Evolutionary conservation across 257 asterid species (phyloP), one percentile per base, ranked within the genome.

Genomic region (Salvia splendens): DNA sequence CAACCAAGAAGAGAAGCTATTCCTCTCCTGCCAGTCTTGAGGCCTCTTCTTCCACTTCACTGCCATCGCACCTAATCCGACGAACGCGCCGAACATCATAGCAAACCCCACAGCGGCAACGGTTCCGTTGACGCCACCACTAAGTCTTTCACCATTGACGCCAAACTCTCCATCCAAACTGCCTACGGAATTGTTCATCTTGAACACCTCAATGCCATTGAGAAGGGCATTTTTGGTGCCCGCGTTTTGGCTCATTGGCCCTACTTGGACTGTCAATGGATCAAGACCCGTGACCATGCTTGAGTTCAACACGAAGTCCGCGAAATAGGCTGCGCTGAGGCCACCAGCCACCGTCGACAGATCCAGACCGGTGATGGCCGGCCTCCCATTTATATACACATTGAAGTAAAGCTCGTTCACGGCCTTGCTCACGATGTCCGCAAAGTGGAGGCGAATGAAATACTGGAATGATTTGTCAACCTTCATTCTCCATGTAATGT

Each of bases 21-120:
- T 91, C 51, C 83, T 80, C 74, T 81, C 81, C 30, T 82, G 92
- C 96, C 96, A 91, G 55, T 91, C 95, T 57, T 88, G 87, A 46
- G 99, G 99, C 75, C 99, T 74, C 75, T 91, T 93, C 40, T 84
- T 85, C 99, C 97, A 93, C 83, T 93, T 93, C 10, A 88, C 83
- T 6, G 95, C 99, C 87, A 86, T 90, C 3, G 95, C 95, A 3
- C 99, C 99, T 15, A 93, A 69, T 0, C 99, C 97, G 2, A 85
- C 74, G 68, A 93, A 90, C 0, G 97, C 91, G n/a, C 95, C 96
- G 28, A 93, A 88, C 99, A 90, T 93, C 97, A 93, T 90, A 1
- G 97, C 96, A 51, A 91, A 91, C 30, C 97, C 97, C 14, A 91
- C 95, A 0, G 95, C 87, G 3, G 95, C 96, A 1, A 91, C 95